Base-by-base conservation (phyloP, 2,329 filamentous ascomycete genomes). In the Microsporum audouinii region DNA sequence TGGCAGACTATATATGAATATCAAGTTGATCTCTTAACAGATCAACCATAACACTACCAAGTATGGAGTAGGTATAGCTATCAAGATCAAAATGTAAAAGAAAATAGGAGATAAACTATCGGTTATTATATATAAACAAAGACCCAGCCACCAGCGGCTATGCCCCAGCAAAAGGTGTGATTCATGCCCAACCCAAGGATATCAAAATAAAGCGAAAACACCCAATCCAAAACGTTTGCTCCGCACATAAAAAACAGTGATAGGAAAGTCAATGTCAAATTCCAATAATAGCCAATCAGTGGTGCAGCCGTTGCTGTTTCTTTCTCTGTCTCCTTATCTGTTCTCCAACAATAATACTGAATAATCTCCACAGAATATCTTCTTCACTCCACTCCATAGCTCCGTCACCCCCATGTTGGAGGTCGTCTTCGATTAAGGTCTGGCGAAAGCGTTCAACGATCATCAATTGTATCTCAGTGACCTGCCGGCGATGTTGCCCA, bases 281-380 rank as follows among this genome's bases (percentile, higher is more conserved):
- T 5, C 10, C 39, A 43, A 33, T 23, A 34, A 29, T 31, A 36
- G 43, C 23, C 27, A 14, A 57, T 57, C 38, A 57, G n/a, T 27
- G 34, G n/a, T 59, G 38, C 17, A 59, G 39, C 14, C n/a, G 17
- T n/a, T 58, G 43, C 29, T 58, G 57, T 43, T 60, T 56, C 63
- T 73, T 75, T 61, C 67, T 66, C 62, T 77, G 75, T 59, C 70
- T 70, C 66, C 77, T 69, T 57, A 78, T 73, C 62, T 76, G 73
- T 64, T 78, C 76, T 38, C 77, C 77, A 67, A 78, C 74, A 33
- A 78, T 77, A 60, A 79, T 71, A 62, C 76, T 77, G 61, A 77
- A 76, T 62, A 79, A 66, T 64, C 75, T 69, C 65, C 70, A 71
- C 62, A 76, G 71, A 61, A 79, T 65, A 49, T 79, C 75, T 56